phyloP scores from a whole-genome alignment of 2,329 filamentous ascomycete genomes.

The Metarhizium humberi region DNA sequence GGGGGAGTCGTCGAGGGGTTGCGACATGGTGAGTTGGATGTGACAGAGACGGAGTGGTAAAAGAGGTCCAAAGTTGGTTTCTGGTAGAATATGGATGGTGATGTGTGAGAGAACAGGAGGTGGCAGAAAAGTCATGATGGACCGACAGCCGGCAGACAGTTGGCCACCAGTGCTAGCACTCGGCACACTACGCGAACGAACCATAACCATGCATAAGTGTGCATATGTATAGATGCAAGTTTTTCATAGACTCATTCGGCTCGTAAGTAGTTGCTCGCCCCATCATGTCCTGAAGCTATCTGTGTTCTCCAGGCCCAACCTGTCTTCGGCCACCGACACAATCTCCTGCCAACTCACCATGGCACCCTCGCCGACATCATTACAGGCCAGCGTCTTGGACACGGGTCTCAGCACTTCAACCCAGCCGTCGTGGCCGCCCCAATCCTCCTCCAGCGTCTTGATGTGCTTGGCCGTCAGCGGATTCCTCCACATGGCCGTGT shows the following conservation, averaged over 20 bases:
- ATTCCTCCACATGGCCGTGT: conserved; percentile 83
- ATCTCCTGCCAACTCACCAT: conserved; percentile 79
- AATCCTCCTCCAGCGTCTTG: conserved; percentile 60
- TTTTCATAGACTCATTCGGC: no score
- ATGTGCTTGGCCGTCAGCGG: conserved; percentile 71
- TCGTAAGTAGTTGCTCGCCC: no score
- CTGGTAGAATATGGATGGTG: no score
- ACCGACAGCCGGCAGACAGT: neutral
- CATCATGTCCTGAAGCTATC: neutral
- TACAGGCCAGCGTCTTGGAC: conserved; percentile 73
- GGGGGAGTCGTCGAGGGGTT: neutral
- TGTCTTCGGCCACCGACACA: conserved; percentile 52
- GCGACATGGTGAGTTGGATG: neutral
- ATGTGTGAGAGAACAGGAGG: no score
- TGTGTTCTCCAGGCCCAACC: conserved; percentile 23
- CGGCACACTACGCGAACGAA: no score
- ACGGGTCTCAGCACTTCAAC: conserved; percentile 65
- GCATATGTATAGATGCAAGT: no score
- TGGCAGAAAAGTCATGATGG: no score
- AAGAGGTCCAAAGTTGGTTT: neutral
- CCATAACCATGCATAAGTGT: no score
- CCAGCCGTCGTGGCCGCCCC: conserved; percentile 45
- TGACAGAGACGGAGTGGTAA: conserved; percentile 1
- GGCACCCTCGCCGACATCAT: conserved; percentile 70
- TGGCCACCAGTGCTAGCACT: neutral